phyloP scores from a whole-genome alignment of 345 rosid species.

The rapeseed (Brassica napus) region Da-Ae NC_063449.1:46558001-46558500 shows the following conservation, averaged over 20 bases:
- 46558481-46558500: slow-evolving; percentile 79
- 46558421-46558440: slow-evolving; percentile 78
- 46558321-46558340: slow-evolving; percentile 86
- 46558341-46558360: slow-evolving; percentile 76
- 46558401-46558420: slow-evolving; percentile 68
- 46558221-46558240: slow-evolving; percentile 81
- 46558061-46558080: background rate
- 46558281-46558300: slow-evolving; percentile 80
- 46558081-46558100: slow-evolving; percentile 79
- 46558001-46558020: slow-evolving; percentile 74
- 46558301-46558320: slow-evolving; percentile 74
- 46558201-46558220: slow-evolving; percentile 39
- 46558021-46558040: background rate
- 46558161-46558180: background rate
- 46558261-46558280: slow-evolving; percentile 77
- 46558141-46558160: background rate
- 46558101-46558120: slow-evolving; percentile 87
- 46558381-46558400: slow-evolving; percentile 72
- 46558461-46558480: slow-evolving; percentile 67
- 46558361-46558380: slow-evolving; percentile 66
- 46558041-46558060: background rate
- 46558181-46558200: background rate
- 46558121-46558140: slow-evolving; percentile 63
- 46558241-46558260: slow-evolving; percentile 74
- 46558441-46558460: slow-evolving; percentile 83